Percentiles rank a stretch among this genome's conserved stretches.
phyloP scores from a whole-genome alignment of 208 protist species.

The Histomonas meleagridis region DNA sequence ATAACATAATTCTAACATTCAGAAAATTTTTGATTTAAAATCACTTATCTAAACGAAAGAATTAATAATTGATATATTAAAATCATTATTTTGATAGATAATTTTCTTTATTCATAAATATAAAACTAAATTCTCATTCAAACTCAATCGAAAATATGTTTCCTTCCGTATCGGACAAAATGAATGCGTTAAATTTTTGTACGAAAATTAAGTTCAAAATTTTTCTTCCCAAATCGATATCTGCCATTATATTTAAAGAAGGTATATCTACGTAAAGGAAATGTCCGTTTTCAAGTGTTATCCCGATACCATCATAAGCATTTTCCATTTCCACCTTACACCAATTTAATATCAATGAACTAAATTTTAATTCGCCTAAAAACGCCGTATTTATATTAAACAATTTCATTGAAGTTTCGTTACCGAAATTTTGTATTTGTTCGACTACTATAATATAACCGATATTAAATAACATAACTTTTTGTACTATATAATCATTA shows the following conservation, averaged over 20 bases:
- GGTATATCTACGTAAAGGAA: neutral
- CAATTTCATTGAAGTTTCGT: neutral
- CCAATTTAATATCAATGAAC: neutral
- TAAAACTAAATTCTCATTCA: no score
- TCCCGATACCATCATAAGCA: neutral
- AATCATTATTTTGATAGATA: no score
- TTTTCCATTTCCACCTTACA: neutral
- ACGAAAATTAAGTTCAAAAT: neutral
- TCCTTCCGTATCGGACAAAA: neutral
- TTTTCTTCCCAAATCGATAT: neutral
- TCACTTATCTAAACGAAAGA: no score
- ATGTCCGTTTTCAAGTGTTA: neutral
- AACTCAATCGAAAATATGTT: neutral
- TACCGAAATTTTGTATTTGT: no score
- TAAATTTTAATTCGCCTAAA: neutral
- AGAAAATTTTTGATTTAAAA: no score
- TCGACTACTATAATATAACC: neutral
- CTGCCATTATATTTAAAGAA: neutral
- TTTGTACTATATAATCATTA: neutral
- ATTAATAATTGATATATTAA: no score
- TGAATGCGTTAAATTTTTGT: neutral
- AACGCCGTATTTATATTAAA: neutral
- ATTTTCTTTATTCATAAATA: no score
- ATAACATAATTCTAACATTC: no score
- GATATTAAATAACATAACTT: neutral